Base-by-base conservation (phyloP, 805 yeast genomes). In the Candida silvicultrix region DNA sequence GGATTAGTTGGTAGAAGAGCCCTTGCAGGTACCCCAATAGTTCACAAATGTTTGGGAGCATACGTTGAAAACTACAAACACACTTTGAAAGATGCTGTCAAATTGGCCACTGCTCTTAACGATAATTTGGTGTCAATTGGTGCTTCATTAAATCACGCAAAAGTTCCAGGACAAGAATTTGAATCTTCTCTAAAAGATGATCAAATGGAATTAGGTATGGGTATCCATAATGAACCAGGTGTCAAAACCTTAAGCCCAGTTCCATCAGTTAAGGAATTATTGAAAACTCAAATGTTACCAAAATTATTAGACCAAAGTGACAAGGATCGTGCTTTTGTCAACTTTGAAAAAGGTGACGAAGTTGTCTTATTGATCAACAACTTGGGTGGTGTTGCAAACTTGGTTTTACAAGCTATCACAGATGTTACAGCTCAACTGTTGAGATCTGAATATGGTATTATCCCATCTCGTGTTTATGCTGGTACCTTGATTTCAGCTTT, bases 161-260 rank as follows among this genome's bases (percentile, higher is more conserved):
- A 86, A 38, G 95, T 90, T 20, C 97, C 98, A 5, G 95, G 95
- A 5, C 78, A 86, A 56, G 76, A 73, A 46, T 74, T 72, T 45
- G 83, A 77, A 57, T 69, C 72, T 29, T 62, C 66, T 45, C 74
- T 88, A 50, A 74, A 67, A 23, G 73, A 65, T 4, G 70, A 80
- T 47, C 88, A 86, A 64, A 83, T 85, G 60, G 98, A 90, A 64
- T 74, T 90, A 48, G 98, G 98, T 23, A 83, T 90, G 81, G 98
- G 98, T 40, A 90, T 90, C 49, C 98, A 90, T 66, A 90, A 90
- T 58, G 98, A 90, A 63, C 94, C 96, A 1, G 97, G 97, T 50
- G 81, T 81, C 47, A 71, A 75, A 57, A 57, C 65, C 15, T 52
- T 72, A 21, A 67, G 67, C 16, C 73, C 74, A 44, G 78, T 90